Base-by-base conservation (phyloP, 768 basidiomycete genomes). In the Mrakia hoshinonis region DNA sequence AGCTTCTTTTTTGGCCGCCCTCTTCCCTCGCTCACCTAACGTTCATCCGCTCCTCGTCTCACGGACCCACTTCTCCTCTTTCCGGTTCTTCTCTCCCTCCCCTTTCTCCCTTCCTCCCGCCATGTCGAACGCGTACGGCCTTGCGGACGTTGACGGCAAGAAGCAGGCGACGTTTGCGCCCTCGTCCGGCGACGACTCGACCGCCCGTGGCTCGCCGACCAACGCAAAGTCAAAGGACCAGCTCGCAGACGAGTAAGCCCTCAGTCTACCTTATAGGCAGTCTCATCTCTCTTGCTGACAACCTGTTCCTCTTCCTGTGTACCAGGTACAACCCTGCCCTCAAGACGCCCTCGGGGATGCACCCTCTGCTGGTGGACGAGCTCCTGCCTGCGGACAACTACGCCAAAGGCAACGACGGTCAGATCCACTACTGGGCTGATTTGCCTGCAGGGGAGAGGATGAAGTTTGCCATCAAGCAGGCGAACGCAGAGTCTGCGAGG, bases 361-460 rank as follows among this genome's bases (percentile, higher is more conserved):
- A 66, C n/a, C 64, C 66, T 20, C 64, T 72, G 3, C 60, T 72
- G 22, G 65, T 66, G 15, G 70, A 72, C 15, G 70, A 72, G 65
- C 74, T 78, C 3, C 72, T 66, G 43, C 78, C 78, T 0, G 47
- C 65, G 3, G 78, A 78, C 63, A 75, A 74, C 13, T 78, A 75
- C 69, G 65, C 52, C 38, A 67, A 77, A 20, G 77, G 76, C n/a
- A n/a, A 43, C 43, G 43, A 15, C 43, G 43, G 15, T 7, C 43
- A 15, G 43, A 43, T 15, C 43, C 5, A 69, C 9, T 78, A 79
- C 75, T 79, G 79, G 81, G 81, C 80, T 39, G 80, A 81, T 68
- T 71, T 81, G 49, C 78, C 78, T 9, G 64, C 74, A 13, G 15
- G 43, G 1, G 76, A 79, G 49, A 71, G 78, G 12, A 61, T 68